These are phyloP conservation scores for Drechslera avenae DNA, from an alignment of 2,329 filamentous ascomycete species.

Conservation along the genomic window DNA sequence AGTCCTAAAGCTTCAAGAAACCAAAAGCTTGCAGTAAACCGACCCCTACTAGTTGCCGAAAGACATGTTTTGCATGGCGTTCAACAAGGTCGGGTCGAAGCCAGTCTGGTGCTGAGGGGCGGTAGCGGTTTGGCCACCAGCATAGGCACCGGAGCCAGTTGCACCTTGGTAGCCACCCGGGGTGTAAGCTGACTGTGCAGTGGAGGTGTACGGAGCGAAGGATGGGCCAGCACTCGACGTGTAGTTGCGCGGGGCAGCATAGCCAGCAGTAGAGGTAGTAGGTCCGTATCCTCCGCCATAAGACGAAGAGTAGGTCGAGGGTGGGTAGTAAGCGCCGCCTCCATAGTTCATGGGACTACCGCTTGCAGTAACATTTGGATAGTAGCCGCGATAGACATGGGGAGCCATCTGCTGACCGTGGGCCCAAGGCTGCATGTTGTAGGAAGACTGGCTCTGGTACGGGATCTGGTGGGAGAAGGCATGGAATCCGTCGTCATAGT, in stretches of 20 bases:
- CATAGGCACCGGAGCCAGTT: not conserved
- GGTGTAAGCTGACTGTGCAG: conserved; percentile 1
- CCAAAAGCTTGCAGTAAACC: not conserved
- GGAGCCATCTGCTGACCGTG: conserved; percentile 31
- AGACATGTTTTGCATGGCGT: conserved; percentile 36
- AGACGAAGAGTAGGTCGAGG: conserved; percentile 28
- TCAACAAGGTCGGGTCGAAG: conserved; percentile 21
- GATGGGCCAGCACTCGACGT: conserved; percentile 21
- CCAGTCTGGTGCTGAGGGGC: conserved; percentile 16
- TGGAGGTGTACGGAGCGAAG: conserved; percentile 17
- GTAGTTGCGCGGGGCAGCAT: conserved; percentile 17
- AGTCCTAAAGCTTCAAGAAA: not conserved
- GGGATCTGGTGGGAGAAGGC: conserved; percentile 43
- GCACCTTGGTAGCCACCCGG: conserved; percentile 10
- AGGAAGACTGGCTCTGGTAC: conserved; percentile 30
- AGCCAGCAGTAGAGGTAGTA: conserved; percentile 20
- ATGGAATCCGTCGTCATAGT: conserved; percentile 36
- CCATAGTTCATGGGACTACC: conserved; percentile 43
- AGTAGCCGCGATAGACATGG: conserved; percentile 29
- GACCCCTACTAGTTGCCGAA: conserved; percentile 13
- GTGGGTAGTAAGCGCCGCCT: conserved; percentile 39
- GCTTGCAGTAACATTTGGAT: conserved; percentile 27
- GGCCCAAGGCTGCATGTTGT: conserved; percentile 34
- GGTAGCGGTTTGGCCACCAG: conserved; percentile 9
- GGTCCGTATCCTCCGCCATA: conserved; percentile 29